Base-by-base conservation (phyloP, 1,284 basidiomycete genomes). In the Gymnopus androsaceus region DNA sequence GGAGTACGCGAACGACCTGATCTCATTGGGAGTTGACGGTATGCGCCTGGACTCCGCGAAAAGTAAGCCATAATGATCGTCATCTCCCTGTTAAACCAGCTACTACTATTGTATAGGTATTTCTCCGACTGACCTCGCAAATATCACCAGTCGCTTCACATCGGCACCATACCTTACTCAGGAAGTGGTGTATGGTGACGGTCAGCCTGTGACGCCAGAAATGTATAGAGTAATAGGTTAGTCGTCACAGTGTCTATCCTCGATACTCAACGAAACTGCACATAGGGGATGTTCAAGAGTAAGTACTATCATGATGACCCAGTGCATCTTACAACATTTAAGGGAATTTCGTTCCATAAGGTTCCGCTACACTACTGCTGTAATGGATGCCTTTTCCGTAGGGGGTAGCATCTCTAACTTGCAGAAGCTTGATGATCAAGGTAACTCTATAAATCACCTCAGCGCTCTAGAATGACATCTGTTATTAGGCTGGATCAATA, bases 211-310 rank as follows among this genome's bases (percentile, higher is more conserved):
- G 27, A 75, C 77, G 45, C 83, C 84, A 2, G 73, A 75, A 3
- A 75, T 84, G 63, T 87, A 87, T 65, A 72, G 72, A 2, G 67
- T 65, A 3, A 85, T 79, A 54, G 84, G 83, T 76, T 49, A 55
- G 71, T 64, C 11, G n/a, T n/a, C n/a, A n/a, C n/a, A n/a, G n/a
- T n/a, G n/a, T n/a, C n/a, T n/a, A n/a, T n/a, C n/a, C n/a, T n/a
- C n/a, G n/a, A n/a, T n/a, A n/a, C n/a, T n/a, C n/a, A n/a, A n/a
- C n/a, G n/a, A n/a, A n/a, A n/a, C 15, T n/a, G 15, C 54, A n/a
- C n/a, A n/a, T n/a, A 79, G 81, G 82, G 12, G 83, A 86, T 61
- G 85, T 87, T 0, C 82, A 86, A 71, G 85, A 87, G 84, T 85
- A 54, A n/a, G n/a, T n/a, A n/a, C n/a, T n/a, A n/a, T n/a, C n/a